Percentiles rank a stretch among this genome's conserved stretches.
Evolutionary conservation across 148 eudicot genomes (phyloP).

Genomic region (Bassia scoparia): DNA sequence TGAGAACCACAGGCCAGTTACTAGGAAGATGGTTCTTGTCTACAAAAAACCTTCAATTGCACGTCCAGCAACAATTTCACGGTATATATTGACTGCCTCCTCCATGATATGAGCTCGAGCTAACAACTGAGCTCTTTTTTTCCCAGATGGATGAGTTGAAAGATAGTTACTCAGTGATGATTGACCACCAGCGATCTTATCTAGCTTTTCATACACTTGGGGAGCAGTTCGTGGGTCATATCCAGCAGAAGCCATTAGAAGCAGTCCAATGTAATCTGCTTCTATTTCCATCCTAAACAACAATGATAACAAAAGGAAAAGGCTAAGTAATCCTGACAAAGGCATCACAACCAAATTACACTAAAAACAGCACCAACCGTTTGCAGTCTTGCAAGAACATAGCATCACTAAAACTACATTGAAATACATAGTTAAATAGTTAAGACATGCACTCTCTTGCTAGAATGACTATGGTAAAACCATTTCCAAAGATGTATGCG

Average conservation of each 20-base stretch:
- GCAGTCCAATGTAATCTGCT: slow-evolving; percentile 89
- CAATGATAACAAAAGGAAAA: background rate
- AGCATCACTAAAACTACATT: no score
- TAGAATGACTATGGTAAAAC: background rate
- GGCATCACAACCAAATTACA: background rate
- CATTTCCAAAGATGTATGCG: background rate
- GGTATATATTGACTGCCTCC: slow-evolving; percentile 67
- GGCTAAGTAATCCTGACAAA: background rate
- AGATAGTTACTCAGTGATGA: slow-evolving; percentile 56
- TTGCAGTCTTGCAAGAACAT: background rate
- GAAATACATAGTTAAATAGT: no score
- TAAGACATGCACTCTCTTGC: background rate
- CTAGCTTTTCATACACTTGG: slow-evolving; percentile 74
- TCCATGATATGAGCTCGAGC: slow-evolving; percentile 80
- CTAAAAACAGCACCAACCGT: background rate
- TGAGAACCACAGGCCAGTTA: background rate
- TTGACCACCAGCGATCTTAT: slow-evolving; percentile 53
- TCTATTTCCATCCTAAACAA: slow-evolving; percentile 85
- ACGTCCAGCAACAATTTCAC: slow-evolving; percentile 53
- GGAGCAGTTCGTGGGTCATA: slow-evolving; percentile 87
- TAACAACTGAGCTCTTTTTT: slow-evolving; percentile 61
- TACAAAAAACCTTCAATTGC: slow-evolving; percentile 68
- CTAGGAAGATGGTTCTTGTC: background rate
- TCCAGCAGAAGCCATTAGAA: slow-evolving; percentile 80
- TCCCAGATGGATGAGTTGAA: slow-evolving; percentile 92